Base-by-base conservation (phyloP, 306 rosid species). In the Purshia tridentata region DNA sequence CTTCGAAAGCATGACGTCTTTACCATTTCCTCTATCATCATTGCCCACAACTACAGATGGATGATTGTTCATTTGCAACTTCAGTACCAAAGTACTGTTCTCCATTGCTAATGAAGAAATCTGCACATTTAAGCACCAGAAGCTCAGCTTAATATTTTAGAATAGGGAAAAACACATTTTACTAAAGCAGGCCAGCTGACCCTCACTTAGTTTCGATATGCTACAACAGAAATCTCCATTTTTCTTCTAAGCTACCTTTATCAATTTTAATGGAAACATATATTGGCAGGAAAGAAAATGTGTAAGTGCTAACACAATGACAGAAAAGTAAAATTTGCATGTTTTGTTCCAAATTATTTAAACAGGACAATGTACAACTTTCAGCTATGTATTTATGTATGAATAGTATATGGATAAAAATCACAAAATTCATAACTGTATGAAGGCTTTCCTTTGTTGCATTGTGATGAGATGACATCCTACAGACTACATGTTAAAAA, bases 31-130 rank as follows among this genome's bases (percentile, higher is more conserved):
- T 74, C 60, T 63, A 12, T 64, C 60, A 65, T 66, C 72, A 12
- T 41, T 76, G 42, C 46, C 62, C 22, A 14, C 37, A 55, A 39
- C 74, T 13, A 61, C 85, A 82, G 79, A 72, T 65, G 76, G 72
- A 69, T 67, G 69, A 62, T 67, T 84, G 70, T 76, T 65, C 49
- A 75, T 66, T 74, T 88, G 90, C 84, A 94, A 85, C 90, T 91
- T 90, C 68, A 69, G 72, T 18, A 69, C 68, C 88, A 91, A 84
- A 73, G 78, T 52, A 79, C 82, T 76, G 84, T 94, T 94, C 88
- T 94, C 92, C 81, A 73, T 77, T 63, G 87, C 81, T 65, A 94
- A 87, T 41, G 83, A 78, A 65, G 89, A 88, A 68, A 94, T 69
- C 99, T 94, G 92, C 86, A 75, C 44, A 76, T 44, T 50, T 70